phyloP scores from a whole-genome alignment of 176 grass and related monocot genomes.

The Hordeum marinum region DNA sequence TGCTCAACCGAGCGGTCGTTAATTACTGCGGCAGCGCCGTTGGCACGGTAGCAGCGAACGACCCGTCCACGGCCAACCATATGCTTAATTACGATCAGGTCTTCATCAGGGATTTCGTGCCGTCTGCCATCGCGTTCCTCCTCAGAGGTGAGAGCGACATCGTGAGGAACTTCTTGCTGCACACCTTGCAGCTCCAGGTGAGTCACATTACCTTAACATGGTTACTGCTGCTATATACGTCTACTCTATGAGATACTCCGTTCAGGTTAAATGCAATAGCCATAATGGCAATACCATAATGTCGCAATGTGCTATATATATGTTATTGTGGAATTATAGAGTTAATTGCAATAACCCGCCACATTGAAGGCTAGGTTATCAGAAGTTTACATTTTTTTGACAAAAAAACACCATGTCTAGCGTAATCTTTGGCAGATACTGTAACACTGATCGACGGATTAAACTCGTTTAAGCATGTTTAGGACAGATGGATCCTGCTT shows the following conservation, averaged over 20 bases:
- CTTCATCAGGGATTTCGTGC: slow-evolving; percentile 94
- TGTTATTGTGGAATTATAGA: too few species aligned
- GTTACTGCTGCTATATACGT: neutral
- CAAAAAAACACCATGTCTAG: too few species aligned
- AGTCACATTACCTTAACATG: neutral
- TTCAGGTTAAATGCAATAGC: too few species aligned
- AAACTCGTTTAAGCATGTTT: too few species aligned
- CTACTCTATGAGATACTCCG: neutral
- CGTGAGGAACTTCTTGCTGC: slow-evolving; percentile 92
- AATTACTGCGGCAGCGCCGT: slow-evolving; percentile 71
- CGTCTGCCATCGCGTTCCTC: slow-evolving; percentile 85
- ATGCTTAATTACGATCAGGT: slow-evolving; percentile 96
- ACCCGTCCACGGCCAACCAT: slow-evolving; percentile 56
- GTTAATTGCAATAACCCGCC: too few species aligned
- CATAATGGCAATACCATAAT: too few species aligned
- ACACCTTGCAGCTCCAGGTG: slow-evolving; percentile 94
- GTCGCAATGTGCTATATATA: too few species aligned
- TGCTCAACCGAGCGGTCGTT: slow-evolving; percentile 60
- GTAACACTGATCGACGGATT: too few species aligned
- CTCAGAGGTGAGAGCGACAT: slow-evolving; percentile 81
- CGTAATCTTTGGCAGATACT: too few species aligned
- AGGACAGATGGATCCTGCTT: too few species aligned
- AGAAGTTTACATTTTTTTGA: too few species aligned
- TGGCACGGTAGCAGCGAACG: slow-evolving; percentile 85
- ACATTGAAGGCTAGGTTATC: too few species aligned